Evolutionary conservation across 108 stramenopile genomes (phyloP), one percentile per base, ranked within the genome.

Genomic region (Parmales sp.): DNA sequence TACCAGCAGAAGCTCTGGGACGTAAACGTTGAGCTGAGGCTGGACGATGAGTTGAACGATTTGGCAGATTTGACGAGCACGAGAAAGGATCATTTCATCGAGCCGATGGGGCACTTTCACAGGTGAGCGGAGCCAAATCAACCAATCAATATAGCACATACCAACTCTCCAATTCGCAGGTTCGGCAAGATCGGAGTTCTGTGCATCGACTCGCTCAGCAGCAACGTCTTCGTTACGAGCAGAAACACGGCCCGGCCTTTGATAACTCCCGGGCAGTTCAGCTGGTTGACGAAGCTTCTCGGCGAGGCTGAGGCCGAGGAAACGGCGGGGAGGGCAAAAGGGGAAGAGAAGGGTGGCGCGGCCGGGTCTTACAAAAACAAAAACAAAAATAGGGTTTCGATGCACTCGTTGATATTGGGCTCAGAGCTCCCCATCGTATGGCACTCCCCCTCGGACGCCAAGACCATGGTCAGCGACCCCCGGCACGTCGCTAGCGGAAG

Each of bases 1-100:
- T 60, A 60, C 54, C 54, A 60, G 54, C 16, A 34, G n/a, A 60
- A 60, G 54, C 54, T 60, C 31, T 34, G 26, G 54, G 54, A 60
- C 28, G 3, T 60, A 5, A 34, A 60, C 29, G 54, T 20, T 7
- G 54, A 34, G 29, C 16, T 19, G 13, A 34, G 54, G n/a, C 11
- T 16, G 3, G 54, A 60, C 6, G 54, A 60, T 34, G 54, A 60
- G 26, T 5, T 60, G 26, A 34, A 60, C 29, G 31, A 60, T 31
- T 34, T 60, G 31, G 54, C 13, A 28, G 28, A 19, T 13, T 34
- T 60, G 29, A 60, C 54, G 29, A 19, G n/a, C 16, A 60, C 54
- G 36, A 60, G 36, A 16, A 60, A 60, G 54, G 54, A 60, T 34
- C 29, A 60, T 16, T 60, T 60, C 4, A 20, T 60, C 1, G 13